Evolutionary conservation across 2,329 filamentous ascomycete species (phyloP).

Genomic region (Neopestalotiopsis clavispora): DNA sequence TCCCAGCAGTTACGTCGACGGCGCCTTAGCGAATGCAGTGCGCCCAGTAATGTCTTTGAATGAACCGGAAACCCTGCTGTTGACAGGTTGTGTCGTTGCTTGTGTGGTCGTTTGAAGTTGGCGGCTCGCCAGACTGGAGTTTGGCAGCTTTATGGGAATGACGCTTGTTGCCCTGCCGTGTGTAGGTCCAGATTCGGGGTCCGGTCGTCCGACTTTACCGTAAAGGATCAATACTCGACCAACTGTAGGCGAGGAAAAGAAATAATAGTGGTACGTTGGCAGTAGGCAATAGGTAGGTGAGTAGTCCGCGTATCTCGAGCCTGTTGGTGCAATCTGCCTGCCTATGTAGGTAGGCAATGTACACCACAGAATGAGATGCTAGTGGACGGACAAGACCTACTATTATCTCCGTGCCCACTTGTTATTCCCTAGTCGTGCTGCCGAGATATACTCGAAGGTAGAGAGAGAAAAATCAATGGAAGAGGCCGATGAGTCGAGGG

Average conservation of each 20-base stretch:
- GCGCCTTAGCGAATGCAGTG: background rate
- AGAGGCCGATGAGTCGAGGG: background rate
- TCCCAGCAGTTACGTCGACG: background rate
- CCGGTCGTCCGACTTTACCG: background rate
- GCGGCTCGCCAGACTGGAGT: background rate
- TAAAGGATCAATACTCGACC: background rate
- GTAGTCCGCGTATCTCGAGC: too few species aligned
- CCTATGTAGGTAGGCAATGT: too few species aligned
- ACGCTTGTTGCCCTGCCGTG: background rate
- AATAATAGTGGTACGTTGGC: too few species aligned
- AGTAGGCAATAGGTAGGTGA: too few species aligned
- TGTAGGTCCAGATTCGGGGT: background rate
- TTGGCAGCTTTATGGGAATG: background rate
- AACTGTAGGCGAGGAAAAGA: background rate
- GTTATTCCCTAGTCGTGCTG: background rate
- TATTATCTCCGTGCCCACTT: background rate
- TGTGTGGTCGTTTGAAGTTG: background rate
- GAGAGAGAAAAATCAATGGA: background rate
- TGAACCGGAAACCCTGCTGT: background rate
- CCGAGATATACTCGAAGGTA: background rate
- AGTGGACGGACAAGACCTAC: too few species aligned
- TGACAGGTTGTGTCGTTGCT: background rate
- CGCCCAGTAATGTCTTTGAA: background rate
- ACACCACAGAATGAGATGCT: too few species aligned
- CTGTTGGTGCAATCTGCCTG: too few species aligned